Base-by-base conservation (phyloP, 1,139 yeast genomes). In the Pneumocystis canis region DNA sequence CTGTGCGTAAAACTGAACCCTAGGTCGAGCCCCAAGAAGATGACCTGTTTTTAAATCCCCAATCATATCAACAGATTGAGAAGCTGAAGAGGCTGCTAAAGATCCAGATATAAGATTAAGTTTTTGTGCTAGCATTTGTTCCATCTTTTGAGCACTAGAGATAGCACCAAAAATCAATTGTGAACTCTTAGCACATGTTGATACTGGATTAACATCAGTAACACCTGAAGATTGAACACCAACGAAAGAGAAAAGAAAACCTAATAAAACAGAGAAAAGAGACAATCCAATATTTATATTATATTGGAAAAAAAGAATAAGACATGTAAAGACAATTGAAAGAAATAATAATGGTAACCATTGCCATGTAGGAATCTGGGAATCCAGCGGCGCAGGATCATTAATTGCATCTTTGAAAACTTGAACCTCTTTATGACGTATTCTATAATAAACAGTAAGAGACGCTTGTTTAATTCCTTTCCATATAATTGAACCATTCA, bases 221-320 rank as follows among this genome's bases (percentile, higher is more conserved):
- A 63, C 62, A 18, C 65, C 65, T 7, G 65, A 58, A 5, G 65
- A 63, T 54, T 63, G 65, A 7, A 63, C 65, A 9, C 63, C 65
- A 11, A 63, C 61, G 58, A 63, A 61, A 53, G 63, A 61, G 57
- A 63, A 63, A 60, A 25, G 6, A 57, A 63, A 63, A 28, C 63
- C 65, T 35, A 63, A 25, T 18, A 61, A 47, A 47, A 63, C 41
- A 40, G 65, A 58, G 33, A 63, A 41, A 20, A 61, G 60, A 32
- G 65, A 59, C 37, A 63, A 35, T 28, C 63, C 63, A 40, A 61
- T 59, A 41, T 41, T 58, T 40, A 63, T 59, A 35, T 54, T 58
- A 58, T 33, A 63, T 32, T 63, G 65, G 5, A 61, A 58, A 5
- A 58, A 58, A n/a, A 63, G 60, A n/a, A 63, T 63, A 47, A 63